These are phyloP conservation scores for Apiospora sp. DNA, from an alignment of 2,329 filamentous ascomycete species.

Conservation along the genomic window DNA sequence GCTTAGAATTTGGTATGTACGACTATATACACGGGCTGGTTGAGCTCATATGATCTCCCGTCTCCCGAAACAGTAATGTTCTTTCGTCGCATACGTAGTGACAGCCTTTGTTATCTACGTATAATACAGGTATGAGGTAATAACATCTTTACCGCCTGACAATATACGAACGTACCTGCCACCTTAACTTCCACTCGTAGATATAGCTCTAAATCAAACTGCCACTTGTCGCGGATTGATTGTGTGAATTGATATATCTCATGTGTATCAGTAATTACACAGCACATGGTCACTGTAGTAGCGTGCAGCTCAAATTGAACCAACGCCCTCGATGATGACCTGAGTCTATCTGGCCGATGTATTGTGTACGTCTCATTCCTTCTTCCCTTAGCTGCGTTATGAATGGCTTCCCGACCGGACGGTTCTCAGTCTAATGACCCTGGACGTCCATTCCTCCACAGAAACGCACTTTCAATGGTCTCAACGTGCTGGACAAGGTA, in stretches of 20 bases:
- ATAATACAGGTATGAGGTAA: too few relatives aligned
- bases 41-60: neutral
- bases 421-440: conserved; percentile 16
- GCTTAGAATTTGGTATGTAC: too few relatives aligned
- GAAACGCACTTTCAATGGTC: conserved; percentile 12
- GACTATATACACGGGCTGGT: neutral
- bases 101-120: neutral
- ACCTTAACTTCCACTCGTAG: neutral
- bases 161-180: neutral
- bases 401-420: conserved; percentile 14
- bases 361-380: neutral
- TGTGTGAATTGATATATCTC: neutral
- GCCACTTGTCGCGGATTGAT: conserved; percentile 7
- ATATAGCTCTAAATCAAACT: neutral
- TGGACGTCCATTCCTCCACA: conserved; percentile 17
- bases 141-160: neutral
- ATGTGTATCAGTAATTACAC: neutral
- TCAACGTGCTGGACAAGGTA: conserved; percentile 14
- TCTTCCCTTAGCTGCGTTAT: neutral
- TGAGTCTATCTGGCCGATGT: neutral
- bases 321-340: neutral
- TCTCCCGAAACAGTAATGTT: conserved; percentile 13
- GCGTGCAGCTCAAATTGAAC: neutral
- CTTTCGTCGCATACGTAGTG: neutral
- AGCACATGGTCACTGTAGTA: neutral